Evolutionary conservation across 129 eudicot genomes (phyloP).

Genomic region (Centrapalus pauciflorus): DNA sequence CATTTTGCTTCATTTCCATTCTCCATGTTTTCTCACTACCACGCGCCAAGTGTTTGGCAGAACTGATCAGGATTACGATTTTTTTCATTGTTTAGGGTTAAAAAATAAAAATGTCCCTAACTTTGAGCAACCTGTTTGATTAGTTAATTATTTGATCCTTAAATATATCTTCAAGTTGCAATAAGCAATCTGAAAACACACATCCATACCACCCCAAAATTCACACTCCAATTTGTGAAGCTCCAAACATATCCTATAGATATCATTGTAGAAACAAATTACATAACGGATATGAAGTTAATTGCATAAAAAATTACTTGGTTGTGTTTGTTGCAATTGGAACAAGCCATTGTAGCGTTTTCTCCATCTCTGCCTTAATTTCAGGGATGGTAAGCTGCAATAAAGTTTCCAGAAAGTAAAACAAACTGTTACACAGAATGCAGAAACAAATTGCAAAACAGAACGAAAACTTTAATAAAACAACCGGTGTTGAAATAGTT

Average conservation of each 20-base stretch:
- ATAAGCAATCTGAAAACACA: background rate
- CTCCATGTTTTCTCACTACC: no score
- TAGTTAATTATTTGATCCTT: background rate
- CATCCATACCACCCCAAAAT: no score
- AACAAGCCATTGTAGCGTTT: slow-evolving; percentile 91
- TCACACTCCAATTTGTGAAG: background rate
- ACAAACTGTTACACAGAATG: no score
- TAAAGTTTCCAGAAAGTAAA: no score
- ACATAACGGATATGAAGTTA: background rate
- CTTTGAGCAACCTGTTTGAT: no score
- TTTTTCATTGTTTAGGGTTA: background rate
- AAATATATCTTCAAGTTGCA: background rate
- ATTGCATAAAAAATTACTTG: slow-evolving; percentile 46
- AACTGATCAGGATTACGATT: no score
- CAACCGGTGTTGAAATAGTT: background rate
- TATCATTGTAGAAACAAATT: background rate
- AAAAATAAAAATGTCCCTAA: no score
- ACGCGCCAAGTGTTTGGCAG: no score
- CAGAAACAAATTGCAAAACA: background rate
- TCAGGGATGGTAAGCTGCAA: slow-evolving; percentile 72
- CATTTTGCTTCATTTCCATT: no score
- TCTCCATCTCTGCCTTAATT: slow-evolving; percentile 98
- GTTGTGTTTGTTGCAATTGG: slow-evolving; percentile 96
- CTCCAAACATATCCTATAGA: background rate
- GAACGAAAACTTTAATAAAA: background rate